These are phyloP conservation scores for Trichoderma polysporum DNA, from an alignment of 2,329 filamentous ascomycete species.

Conservation along the genomic window DNA sequence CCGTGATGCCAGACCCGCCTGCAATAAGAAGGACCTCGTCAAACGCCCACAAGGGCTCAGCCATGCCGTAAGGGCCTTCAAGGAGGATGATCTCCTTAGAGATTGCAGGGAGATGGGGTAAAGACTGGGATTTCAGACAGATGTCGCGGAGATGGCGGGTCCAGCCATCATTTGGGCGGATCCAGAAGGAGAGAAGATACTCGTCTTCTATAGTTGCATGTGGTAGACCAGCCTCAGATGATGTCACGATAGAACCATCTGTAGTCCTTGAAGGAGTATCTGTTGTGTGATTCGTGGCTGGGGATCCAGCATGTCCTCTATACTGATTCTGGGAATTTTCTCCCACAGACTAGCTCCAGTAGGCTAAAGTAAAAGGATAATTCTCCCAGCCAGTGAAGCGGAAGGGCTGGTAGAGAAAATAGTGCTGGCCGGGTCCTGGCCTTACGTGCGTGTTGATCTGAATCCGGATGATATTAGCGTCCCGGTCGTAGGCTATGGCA, in stretches of 20 bases:
- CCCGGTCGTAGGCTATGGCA: constrained; percentile 32
- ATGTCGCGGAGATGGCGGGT: constrained; percentile 1
- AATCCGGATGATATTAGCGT: constrained; percentile 38
- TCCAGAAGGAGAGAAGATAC: constrained; percentile 10
- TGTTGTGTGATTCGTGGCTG: background rate
- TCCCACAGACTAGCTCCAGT: background rate
- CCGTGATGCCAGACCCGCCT: constrained; percentile 3
- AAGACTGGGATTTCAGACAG: background rate
- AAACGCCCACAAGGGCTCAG: background rate
- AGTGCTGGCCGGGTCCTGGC: constrained; percentile 38
- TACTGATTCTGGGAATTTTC: background rate
- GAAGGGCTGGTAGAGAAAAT: constrained; percentile 38
- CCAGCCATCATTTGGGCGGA: constrained; percentile 9
- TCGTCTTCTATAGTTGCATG: background rate
- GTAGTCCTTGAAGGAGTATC: background rate
- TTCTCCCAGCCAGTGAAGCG: constrained; percentile 40
- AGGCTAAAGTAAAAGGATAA: constrained; percentile 42
- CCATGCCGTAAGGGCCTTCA: background rate
- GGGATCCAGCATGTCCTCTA: background rate
- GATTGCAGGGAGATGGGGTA: background rate
- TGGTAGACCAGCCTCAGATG: background rate
- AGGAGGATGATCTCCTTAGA: background rate
- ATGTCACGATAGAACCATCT: background rate
- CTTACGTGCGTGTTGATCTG: constrained; percentile 31
- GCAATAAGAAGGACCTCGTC: constrained; percentile 8